These are phyloP conservation scores for Bipolaris zeicola DNA, from an alignment of 2,329 filamentous ascomycete genomes.

Conservation along the genomic window DNA sequence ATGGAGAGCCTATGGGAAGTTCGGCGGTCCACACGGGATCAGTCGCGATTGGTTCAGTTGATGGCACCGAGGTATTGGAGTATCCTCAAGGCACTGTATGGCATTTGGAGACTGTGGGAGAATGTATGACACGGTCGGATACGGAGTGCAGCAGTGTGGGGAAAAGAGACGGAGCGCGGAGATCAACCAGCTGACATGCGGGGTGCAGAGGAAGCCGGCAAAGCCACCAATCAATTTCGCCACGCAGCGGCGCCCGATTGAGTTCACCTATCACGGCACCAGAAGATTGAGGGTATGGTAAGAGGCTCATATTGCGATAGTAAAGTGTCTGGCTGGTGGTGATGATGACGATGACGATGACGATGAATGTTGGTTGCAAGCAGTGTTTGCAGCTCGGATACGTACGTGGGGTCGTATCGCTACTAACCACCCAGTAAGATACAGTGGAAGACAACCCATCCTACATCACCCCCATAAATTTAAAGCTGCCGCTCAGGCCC, in stretches of 20 bases:
- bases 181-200: conserved; percentile 22
- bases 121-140: conserved; percentile 17
- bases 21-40: not conserved
- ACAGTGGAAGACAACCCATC: not conserved
- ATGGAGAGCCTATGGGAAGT: conserved; percentile 19
- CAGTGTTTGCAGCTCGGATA: not conserved
- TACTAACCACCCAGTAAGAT: not conserved
- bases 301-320: not conserved
- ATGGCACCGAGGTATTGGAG: not conserved
- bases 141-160: conserved; percentile 26
- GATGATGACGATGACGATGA: not conserved
- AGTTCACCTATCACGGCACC: conserved; percentile 1
- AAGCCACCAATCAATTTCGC: conserved; percentile 12
- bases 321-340: not conserved
- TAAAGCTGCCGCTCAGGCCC: conserved; percentile 23
- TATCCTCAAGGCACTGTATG: conserved; percentile 7
- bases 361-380: not conserved
- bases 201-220: conserved; percentile 19
- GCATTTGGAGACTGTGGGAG: conserved; percentile 18
- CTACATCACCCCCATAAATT: not conserved
- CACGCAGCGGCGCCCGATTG: not conserved
- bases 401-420: not conserved
- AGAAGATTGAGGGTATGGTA: not conserved
- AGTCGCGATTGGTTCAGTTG: conserved; percentile 9
- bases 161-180: conserved; percentile 21